Base-by-base conservation (phyloP, 2,329 filamentous ascomycete genomes). In the Hortaea werneckii region DNA sequence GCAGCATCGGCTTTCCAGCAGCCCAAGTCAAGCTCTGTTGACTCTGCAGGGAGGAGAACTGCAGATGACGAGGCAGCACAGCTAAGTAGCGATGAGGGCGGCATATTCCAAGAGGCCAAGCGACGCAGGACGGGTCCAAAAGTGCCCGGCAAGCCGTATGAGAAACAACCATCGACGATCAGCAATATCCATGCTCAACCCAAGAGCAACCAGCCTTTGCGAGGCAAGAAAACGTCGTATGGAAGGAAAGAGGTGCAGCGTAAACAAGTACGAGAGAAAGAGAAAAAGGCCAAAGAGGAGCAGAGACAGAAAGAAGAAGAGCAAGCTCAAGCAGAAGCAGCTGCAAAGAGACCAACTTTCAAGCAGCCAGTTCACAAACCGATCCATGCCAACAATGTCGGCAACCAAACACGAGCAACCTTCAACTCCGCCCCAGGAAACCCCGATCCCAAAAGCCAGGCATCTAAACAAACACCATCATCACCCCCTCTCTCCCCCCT, bases 141-240 rank as follows among this genome's bases (percentile, higher is more conserved):
- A 41, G 12, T 10, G 9, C 26, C 13, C 5, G 9, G 53, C 58
- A 12, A 57, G 56, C 37, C 32, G 9, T 35, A n/a, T 9, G 32
- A 55, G 60, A 40, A 59, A 56, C 37, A 50, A 51, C 37, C 45
- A 20, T 20, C 20, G 20, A 20, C 20, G 20, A 4, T 53, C 11
- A 37, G 32, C 5, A 59, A 54, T 41, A 47, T 54, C n/a, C 47
- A 50, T 26, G 48, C 45, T 5, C 10, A 6, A n/a, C 2, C 28
- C 3, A 32, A 11, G n/a, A 30, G 3, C 13, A 39, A 26, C 5
- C 2, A 39, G 13, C 37, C 37, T 8, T 3, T 12, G 37, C 3
- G 10, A 2, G 3, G 7, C 11, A 39, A 26, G 37, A n/a, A 39
- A 26, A 3, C 3, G 10, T 39, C 37, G 32, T 12, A 26, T 26